Evolutionary conservation across 1,284 basidiomycete genomes (phyloP).

Genomic region (Mrakiaceae sp.): DNA sequence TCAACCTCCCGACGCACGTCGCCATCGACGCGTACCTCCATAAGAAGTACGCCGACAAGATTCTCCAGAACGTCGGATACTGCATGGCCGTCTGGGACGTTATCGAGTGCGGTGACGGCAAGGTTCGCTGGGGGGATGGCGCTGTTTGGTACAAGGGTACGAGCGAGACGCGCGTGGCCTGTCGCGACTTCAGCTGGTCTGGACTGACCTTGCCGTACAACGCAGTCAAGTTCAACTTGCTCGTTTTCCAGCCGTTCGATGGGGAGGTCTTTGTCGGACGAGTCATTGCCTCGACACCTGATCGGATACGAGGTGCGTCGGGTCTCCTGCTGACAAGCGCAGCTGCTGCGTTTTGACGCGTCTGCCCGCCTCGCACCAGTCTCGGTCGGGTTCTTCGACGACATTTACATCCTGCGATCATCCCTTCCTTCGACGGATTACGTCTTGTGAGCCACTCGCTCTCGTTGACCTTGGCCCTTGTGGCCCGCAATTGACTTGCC

Average conservation of each 20-base stretch:
- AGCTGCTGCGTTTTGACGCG: neutral
- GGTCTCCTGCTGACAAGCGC: neutral
- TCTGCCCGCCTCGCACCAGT: slow-evolving; percentile 41
- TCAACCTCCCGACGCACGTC: slow-evolving; percentile 28
- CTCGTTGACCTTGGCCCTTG: neutral
- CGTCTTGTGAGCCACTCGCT: slow-evolving; percentile 61
- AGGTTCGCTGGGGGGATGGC: slow-evolving; percentile 88
- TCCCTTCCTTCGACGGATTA: slow-evolving; percentile 46
- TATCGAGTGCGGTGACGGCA: slow-evolving; percentile 74
- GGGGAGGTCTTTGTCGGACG: slow-evolving; percentile 83
- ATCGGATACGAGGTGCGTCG: slow-evolving; percentile 64
- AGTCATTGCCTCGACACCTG: slow-evolving; percentile 70
- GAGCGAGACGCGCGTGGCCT: slow-evolving; percentile 21
- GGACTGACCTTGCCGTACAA: neutral
- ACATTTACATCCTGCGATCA: slow-evolving; percentile 64
- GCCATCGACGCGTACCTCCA: slow-evolving; percentile 31
- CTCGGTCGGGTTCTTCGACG: slow-evolving; percentile 85
- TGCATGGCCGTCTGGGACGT: slow-evolving; percentile 84
- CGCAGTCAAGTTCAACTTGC: slow-evolving; percentile 74
- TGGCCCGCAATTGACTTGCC: neutral
- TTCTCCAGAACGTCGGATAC: slow-evolving; percentile 83
- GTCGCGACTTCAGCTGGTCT: slow-evolving; percentile 1
- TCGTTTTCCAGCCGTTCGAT: slow-evolving; percentile 82
- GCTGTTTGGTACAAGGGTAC: slow-evolving; percentile 85
- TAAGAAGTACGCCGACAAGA: slow-evolving; percentile 68